These are phyloP conservation scores for Leishmania mexicana DNA, from an alignment of 208 protist genomes.

Conservation along the genomic window DNA sequence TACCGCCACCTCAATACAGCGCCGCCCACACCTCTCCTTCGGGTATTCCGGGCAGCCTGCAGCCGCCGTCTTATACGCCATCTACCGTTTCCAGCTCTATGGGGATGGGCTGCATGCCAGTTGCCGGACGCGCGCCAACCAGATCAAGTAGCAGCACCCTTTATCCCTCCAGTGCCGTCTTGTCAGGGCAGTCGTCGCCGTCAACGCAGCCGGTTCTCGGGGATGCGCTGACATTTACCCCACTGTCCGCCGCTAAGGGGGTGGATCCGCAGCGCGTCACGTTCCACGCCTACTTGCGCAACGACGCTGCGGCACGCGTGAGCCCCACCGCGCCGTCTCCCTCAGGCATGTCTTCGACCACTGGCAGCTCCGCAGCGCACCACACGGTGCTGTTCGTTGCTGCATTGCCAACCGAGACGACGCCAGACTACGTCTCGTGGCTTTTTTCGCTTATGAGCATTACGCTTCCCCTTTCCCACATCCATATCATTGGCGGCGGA, in stretches of 20 bases:
- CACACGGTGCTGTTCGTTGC: conserved; percentile 49
- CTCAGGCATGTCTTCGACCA: background rate
- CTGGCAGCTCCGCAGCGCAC: background rate
- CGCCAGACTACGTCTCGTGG: conserved; percentile 54
- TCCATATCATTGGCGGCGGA: conserved; percentile 28
- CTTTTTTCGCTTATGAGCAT: conserved; percentile 44
- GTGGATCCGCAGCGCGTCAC: conserved; percentile 25
- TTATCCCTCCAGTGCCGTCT: conserved; percentile 3
- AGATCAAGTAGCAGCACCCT: background rate
- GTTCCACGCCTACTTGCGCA: conserved; percentile 30
- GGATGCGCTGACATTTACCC: conserved; percentile 1
- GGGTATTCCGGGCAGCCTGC: background rate
- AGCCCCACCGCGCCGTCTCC: background rate
- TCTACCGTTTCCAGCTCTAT: conserved; percentile 19
- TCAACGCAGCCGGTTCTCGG: conserved; percentile 7
- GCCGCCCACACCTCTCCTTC: background rate
- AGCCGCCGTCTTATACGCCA: conserved; percentile 16
- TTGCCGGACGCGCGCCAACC: conserved; percentile 6
- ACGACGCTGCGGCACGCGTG: background rate
- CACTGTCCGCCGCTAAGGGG: background rate
- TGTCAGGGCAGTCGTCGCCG: conserved; percentile 19
- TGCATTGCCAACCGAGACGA: conserved; percentile 36
- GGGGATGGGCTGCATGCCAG: conserved; percentile 5
- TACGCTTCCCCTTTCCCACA: conserved; percentile 8
- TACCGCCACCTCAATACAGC: conserved; percentile 25